phyloP scores from a whole-genome alignment of 2,329 filamentous ascomycete genomes.

The Colletotrichum navitas region DNA sequence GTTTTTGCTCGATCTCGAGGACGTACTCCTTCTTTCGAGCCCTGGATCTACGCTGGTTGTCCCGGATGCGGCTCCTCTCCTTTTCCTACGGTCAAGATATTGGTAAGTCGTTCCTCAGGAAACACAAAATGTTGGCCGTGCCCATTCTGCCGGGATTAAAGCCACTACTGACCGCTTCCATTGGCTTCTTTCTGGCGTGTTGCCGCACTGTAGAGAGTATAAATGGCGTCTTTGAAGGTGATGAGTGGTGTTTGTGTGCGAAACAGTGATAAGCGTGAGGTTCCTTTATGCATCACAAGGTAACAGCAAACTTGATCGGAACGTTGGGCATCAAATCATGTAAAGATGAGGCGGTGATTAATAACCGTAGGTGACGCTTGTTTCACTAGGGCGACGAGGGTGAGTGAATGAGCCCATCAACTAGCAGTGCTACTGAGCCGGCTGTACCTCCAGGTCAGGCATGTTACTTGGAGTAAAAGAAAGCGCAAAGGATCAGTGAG shows the following conservation, averaged over 20 bases:
- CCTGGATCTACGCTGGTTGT: conserved; percentile 83
- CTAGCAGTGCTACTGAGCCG: conserved; percentile 4
- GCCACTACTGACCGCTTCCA: conserved; percentile 40
- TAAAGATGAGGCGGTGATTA: conserved; percentile 22
- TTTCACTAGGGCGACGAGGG: conserved; percentile 17
- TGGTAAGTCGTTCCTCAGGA: conserved; percentile 28
- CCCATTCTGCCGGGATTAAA: conserved; percentile 2
- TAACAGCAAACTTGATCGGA: conserved; percentile 12
- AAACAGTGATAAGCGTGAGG: conserved; percentile 1
- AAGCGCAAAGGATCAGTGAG: conserved; percentile 28
- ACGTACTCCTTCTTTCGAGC: conserved; percentile 81
- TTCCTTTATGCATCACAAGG: conserved; percentile 2
- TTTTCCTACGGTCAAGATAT: conserved; percentile 29
- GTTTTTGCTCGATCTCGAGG: conserved; percentile 74
- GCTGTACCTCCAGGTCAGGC: conserved; percentile 2
- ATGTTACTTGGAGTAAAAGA: conserved; percentile 31
- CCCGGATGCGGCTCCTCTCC: conserved; percentile 68
- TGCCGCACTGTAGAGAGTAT: neutral
- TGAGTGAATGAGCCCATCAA: conserved; percentile 22
- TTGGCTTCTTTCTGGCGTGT: conserved; percentile 20
- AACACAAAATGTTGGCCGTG: neutral
- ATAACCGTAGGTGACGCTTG: conserved; percentile 26
- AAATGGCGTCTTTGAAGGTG: neutral
- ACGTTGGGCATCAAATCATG: conserved; percentile 25
- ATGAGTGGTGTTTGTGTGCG: conserved; percentile 2